Conservation (phyloP, 1,284 basidiomycete genomes). For the Hemileia vastatrix region DNA sequence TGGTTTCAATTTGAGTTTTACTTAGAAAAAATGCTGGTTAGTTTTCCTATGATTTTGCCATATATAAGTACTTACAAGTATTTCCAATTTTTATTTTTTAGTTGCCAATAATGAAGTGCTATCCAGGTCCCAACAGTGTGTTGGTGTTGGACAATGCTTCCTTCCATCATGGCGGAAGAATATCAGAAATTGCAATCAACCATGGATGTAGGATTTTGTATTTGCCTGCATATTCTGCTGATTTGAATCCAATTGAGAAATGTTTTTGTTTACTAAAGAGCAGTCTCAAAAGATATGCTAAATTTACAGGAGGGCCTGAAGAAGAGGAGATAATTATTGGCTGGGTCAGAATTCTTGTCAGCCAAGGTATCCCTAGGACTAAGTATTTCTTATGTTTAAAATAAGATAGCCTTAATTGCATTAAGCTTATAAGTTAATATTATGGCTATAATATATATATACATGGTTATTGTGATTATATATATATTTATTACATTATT, state of each 20-base stretch:
- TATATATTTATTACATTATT: no score
- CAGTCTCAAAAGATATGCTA: background rate
- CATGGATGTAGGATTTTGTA: background rate
- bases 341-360: no score
- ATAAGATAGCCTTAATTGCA: no score
- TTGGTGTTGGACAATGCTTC: background rate
- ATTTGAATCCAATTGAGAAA: constrained; percentile 3
- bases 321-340: no score
- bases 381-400: no score
- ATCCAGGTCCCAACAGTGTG: no score
- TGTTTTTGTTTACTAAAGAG: background rate
- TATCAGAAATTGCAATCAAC: background rate
- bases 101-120: background rate
- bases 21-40: background rate
- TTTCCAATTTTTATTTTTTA: background rate
- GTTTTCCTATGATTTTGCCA: background rate
- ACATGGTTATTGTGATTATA: no score
- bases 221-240: background rate
- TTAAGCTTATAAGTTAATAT: no score
- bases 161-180: background rate
- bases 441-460: no score
- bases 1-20: background rate
- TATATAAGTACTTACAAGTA: background rate
- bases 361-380: no score
- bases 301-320: no score